Percentiles rank a stretch among this genome's conserved stretches.
These are phyloP conservation scores for Chalciporus pseudorubinellus DNA, from an alignment of 768 basidiomycete species.

Conservation along the genomic window DNA sequence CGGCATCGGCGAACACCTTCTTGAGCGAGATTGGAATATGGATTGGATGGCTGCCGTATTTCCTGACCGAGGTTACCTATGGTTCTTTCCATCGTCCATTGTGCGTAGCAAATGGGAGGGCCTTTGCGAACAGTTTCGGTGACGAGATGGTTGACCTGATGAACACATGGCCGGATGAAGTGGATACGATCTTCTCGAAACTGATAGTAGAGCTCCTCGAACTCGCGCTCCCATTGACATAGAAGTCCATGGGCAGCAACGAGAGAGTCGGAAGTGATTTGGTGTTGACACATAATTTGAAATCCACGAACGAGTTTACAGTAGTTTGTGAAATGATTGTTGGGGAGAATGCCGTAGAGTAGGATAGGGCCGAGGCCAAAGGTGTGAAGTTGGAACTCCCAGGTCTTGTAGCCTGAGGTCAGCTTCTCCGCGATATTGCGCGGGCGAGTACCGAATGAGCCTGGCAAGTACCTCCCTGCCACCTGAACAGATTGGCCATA, in stretches of 20 bases:
- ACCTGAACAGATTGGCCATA: not conserved
- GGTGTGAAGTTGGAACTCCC: constrained; percentile 17
- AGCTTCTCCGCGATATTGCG: constrained; percentile 21
- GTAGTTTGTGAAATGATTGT: constrained; percentile 14
- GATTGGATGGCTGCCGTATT: constrained; percentile 24
- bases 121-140: constrained; percentile 23
- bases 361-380: constrained; percentile 18
- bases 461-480: not conserved
- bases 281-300: constrained; percentile 17
- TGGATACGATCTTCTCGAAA: constrained; percentile 23
- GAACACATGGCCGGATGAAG: constrained; percentile 26
- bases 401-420: constrained; percentile 22
- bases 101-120: constrained; percentile 19
- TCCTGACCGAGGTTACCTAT: constrained; percentile 29
- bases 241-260: not conserved
- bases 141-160: constrained; percentile 24
- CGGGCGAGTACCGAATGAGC: constrained; percentile 1
- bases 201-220: constrained; percentile 29
- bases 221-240: constrained; percentile 23
- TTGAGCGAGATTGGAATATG: constrained; percentile 25
- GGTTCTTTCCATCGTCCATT: constrained; percentile 30
- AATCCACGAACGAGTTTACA: constrained; percentile 20
- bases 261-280: constrained; percentile 3
- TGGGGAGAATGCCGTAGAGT: constrained; percentile 11
- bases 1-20: constrained; percentile 21